Conservation (phyloP, 2,329 filamentous ascomycete genomes). For the Aspergillus hiratsukae region DNA sequence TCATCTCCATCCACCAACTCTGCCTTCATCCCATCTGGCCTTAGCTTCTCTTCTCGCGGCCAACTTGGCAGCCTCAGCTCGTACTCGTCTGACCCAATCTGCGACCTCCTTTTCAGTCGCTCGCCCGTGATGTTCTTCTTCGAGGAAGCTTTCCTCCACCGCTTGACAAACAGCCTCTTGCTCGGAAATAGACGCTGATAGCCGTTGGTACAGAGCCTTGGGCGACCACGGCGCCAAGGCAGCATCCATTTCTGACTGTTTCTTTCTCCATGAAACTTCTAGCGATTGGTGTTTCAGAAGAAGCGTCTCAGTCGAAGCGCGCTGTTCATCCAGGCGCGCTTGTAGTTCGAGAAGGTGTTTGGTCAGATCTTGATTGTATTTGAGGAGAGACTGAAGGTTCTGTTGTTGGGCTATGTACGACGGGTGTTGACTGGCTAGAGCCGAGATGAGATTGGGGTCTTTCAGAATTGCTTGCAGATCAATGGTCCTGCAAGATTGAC, state of each 20-base stretch:
- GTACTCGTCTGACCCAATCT: conserved; percentile 78
- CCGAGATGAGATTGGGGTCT: conserved; percentile 62
- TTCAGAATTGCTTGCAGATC: conserved; percentile 73
- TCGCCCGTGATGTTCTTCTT: conserved; percentile 49
- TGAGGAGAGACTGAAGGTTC: conserved; percentile 60
- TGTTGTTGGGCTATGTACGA: conserved; percentile 63
- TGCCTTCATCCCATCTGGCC: conserved; percentile 90
- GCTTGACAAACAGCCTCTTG: conserved; percentile 76
- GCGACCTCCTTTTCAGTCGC: conserved; percentile 75
- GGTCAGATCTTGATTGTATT: conserved; percentile 69
- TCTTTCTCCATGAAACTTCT: conserved; percentile 86
- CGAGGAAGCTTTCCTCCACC: conserved; percentile 89
- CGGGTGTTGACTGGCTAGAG: conserved; percentile 73
- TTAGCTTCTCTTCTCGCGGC: conserved; percentile 82
- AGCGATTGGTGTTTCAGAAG: conserved; percentile 78
- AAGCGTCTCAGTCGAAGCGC: conserved; percentile 71
- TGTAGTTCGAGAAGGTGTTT: conserved; percentile 39
- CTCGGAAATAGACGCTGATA: conserved; percentile 72
- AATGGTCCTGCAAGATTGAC: conserved; percentile 21
- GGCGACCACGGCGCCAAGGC: conserved; percentile 81
- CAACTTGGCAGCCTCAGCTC: conserved; percentile 72
- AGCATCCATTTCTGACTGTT: conserved; percentile 83
- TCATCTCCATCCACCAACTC: conserved; percentile 91
- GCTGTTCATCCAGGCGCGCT: conserved; percentile 48
- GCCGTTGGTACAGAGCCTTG: conserved; percentile 75